Percentiles rank a stretch among this genome's conserved stretches.
phyloP scores from a whole-genome alignment of 345 rosid species.

The Melaleuca quinquenervia region DNA sequence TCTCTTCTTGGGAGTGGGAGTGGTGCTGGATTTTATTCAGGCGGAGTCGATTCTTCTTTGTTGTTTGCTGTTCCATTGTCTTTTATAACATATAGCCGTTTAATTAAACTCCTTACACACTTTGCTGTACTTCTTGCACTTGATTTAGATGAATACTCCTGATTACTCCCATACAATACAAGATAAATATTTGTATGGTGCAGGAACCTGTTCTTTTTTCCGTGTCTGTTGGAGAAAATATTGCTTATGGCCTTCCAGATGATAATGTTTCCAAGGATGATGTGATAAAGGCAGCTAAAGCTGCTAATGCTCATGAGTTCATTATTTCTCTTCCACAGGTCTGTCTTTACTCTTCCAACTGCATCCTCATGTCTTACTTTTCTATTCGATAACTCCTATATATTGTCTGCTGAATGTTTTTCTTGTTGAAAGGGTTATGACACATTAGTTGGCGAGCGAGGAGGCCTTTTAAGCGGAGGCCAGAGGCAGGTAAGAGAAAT shows the following conservation, averaged over 20 bases:
- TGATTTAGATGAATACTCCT: neutral
- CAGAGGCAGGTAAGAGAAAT: constrained; percentile 70
- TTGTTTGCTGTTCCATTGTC: neutral
- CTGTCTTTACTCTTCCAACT: neutral
- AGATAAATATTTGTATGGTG: neutral
- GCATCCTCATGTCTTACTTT: neutral
- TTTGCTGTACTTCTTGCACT: neutral
- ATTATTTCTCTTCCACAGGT: constrained; percentile 93
- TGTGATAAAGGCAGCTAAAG: constrained; percentile 88
- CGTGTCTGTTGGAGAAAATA: constrained; percentile 85
- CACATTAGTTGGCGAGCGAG: constrained; percentile 86
- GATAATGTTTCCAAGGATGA: constrained; percentile 76
- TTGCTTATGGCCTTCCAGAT: constrained; percentile 97
- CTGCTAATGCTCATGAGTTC: constrained; percentile 95
- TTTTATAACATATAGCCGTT: neutral
- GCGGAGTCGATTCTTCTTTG: neutral
- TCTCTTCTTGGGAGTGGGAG: neutral
- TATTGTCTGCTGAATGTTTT: constrained; percentile 3
- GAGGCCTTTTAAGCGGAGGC: constrained; percentile 91
- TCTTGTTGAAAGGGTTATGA: constrained; percentile 66
- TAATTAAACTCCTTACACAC: neutral
- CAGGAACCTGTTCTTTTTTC: constrained; percentile 97
- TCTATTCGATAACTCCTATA: neutral
- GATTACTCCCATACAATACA: neutral
- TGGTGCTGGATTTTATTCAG: neutral